Evolutionary conservation across 1,139 yeast species (phyloP).

Genomic region (Debaryomyces subglobosus): DNA sequence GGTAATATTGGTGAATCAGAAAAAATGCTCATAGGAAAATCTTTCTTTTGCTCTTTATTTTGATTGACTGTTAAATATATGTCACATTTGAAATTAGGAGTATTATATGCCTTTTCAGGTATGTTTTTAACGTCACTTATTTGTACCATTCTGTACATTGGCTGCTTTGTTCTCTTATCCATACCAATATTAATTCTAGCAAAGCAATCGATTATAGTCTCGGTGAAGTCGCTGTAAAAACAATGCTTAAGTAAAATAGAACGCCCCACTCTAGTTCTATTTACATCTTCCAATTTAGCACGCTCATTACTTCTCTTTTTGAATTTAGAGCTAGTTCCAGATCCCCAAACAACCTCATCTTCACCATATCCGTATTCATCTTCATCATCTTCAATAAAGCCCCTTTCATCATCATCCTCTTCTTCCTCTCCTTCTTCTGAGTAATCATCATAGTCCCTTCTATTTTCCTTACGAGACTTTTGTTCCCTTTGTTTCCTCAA

Average conservation of each 20-base stretch:
- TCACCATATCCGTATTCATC: conserved; percentile 44
- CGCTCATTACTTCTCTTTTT: conserved; percentile 33
- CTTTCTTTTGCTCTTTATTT: conserved; percentile 66
- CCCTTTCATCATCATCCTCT: conserved; percentile 43
- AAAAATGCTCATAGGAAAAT: conserved; percentile 74
- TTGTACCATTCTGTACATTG: conserved; percentile 84
- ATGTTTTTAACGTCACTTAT: conserved; percentile 61
- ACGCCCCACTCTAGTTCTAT: conserved; percentile 76
- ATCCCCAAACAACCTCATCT: conserved; percentile 57
- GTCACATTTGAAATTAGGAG: conserved; percentile 59
- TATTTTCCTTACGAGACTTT: conserved; percentile 45
- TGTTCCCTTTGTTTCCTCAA: conserved; percentile 83
- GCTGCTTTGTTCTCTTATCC: conserved; percentile 60
- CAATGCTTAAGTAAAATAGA: conserved; percentile 72
- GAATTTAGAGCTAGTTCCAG: conserved; percentile 29
- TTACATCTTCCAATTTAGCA: conserved; percentile 61
- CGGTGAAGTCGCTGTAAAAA: conserved; percentile 80
- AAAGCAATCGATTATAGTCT: conserved; percentile 69
- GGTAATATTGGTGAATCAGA: conserved; percentile 72
- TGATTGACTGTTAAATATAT: conserved; percentile 67
- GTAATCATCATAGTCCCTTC: conserved; percentile 35
- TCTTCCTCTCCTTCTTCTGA: conserved; percentile 39
- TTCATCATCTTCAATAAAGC: conserved; percentile 39
- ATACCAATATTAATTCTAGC: conserved; percentile 82
- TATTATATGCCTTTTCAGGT: conserved; percentile 59